Evolutionary conservation across 306 rosid species (phyloP).

Genomic region (Amphicarpaea edgeworthii): DNA sequence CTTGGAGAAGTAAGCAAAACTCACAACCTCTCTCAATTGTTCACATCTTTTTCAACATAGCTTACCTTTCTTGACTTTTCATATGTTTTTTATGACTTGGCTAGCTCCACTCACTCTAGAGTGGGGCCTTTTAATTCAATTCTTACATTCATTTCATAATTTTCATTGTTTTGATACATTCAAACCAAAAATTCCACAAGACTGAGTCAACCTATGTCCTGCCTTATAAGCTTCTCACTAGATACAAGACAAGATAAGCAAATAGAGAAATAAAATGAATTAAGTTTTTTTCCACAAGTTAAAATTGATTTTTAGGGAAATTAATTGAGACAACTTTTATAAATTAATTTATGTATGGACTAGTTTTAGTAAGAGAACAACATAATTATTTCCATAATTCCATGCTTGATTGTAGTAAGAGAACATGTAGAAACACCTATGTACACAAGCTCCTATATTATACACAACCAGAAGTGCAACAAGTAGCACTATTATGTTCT

Average conservation of each 20-base stretch:
- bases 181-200: too few relatives aligned
- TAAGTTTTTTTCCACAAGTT: too few relatives aligned
- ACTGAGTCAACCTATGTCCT: too few relatives aligned
- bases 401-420: neutral
- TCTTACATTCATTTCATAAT: neutral
- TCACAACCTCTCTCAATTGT: neutral
- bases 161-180: neutral
- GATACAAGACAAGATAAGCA: too few relatives aligned
- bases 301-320: too few relatives aligned
- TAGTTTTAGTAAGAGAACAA: too few relatives aligned
- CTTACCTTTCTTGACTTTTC: neutral
- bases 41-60: neutral
- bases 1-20: neutral
- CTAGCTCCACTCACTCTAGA: neutral
- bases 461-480: neutral
- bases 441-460: conserved; percentile 11
- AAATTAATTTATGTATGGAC: too few relatives aligned
- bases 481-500: conserved; percentile 5
- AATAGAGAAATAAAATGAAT: too few relatives aligned
- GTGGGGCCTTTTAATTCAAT: neutral
- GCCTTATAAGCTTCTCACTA: too few relatives aligned
- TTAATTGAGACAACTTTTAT: neutral
- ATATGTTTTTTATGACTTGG: neutral
- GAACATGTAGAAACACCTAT: neutral
- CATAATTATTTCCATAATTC: too few relatives aligned